Evolutionary conservation across 108 stramenopile species (phyloP).

Genomic region (Nitzschia inconspicua): DNA sequence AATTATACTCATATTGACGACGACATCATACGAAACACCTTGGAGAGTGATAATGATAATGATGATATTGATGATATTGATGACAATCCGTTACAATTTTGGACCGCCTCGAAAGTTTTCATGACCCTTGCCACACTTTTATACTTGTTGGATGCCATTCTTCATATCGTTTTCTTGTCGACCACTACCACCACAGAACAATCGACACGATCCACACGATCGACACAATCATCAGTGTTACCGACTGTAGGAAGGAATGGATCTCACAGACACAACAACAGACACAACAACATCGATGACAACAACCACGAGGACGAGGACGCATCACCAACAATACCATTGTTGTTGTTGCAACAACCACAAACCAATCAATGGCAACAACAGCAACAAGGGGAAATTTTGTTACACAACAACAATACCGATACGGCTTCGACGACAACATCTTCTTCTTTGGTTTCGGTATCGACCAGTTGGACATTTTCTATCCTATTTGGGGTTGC

Average conservation of each 20-base stretch:
- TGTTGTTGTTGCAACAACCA: not conserved
- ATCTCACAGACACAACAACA: no score
- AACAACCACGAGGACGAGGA: not conserved
- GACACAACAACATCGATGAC: not conserved
- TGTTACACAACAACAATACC: no score
- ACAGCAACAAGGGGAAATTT: no score
- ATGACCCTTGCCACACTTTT: not conserved
- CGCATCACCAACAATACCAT: not conserved
- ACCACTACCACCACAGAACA: not conserved
- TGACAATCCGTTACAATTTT: not conserved
- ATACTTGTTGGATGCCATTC: constrained; percentile 1
- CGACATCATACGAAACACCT: no score
- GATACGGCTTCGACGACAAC: no score
- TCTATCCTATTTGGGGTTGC: constrained; percentile 10
- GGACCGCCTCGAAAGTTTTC: not conserved
- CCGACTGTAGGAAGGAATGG: no score
- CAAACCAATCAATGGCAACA: not conserved
- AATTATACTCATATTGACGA: no score
- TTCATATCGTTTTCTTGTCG: not conserved
- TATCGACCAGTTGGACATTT: not conserved
- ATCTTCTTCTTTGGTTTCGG: not conserved
- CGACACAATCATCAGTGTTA: no score
- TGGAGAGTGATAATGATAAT: not conserved
- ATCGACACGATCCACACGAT: not conserved
- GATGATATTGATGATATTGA: not conserved